phyloP scores from a whole-genome alignment of 2,329 filamentous ascomycete species.

The Colletotrichum magnum region DNA sequence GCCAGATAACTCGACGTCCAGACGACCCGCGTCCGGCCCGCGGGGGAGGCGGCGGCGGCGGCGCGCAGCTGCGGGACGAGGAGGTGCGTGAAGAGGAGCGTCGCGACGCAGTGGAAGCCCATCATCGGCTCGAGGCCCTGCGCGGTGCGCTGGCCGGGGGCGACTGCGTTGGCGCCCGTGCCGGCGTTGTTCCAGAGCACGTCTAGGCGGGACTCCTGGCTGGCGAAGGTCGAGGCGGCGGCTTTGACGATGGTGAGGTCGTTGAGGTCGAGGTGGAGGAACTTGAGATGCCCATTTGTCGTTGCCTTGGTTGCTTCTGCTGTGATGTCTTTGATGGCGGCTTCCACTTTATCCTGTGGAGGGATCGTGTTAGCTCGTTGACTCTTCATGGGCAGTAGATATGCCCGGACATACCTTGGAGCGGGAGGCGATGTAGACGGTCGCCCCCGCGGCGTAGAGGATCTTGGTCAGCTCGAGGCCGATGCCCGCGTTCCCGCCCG shows the following conservation, averaged over 20 bases:
- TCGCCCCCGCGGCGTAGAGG: slow-evolving; percentile 66
- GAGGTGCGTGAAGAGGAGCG: slow-evolving; percentile 51
- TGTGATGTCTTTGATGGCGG: neutral
- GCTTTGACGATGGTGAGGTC: slow-evolving; percentile 57
- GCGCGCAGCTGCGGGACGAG: slow-evolving; percentile 52
- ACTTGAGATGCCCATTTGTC: slow-evolving; percentile 44
- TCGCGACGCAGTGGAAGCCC: slow-evolving; percentile 52
- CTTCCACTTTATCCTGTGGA: neutral
- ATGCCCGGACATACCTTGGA: slow-evolving; percentile 42
- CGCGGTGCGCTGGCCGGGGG: slow-evolving; percentile 42
- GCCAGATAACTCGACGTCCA: slow-evolving; percentile 50
- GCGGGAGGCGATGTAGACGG: slow-evolving; percentile 67
- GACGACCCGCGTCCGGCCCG: slow-evolving; percentile 47
- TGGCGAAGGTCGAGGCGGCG: slow-evolving; percentile 53
- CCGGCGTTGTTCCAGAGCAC: slow-evolving; percentile 60
- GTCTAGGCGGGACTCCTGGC: slow-evolving; percentile 55
- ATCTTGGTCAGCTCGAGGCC: slow-evolving; percentile 66
- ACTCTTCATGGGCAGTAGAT: fast-evolving
- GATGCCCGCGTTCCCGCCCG: slow-evolving; percentile 56
- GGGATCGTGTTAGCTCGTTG: neutral
- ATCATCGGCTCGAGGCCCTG: slow-evolving; percentile 53
- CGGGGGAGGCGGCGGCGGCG: slow-evolving; percentile 41
- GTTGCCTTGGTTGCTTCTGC: neutral
- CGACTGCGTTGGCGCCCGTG: slow-evolving; percentile 41
- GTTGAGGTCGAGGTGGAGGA: slow-evolving; percentile 56